Percentiles rank a stretch among this genome's conserved stretches.
phyloP scores from a whole-genome alignment of 208 protist genomes.

The Leishmania amazonensis region DNA sequence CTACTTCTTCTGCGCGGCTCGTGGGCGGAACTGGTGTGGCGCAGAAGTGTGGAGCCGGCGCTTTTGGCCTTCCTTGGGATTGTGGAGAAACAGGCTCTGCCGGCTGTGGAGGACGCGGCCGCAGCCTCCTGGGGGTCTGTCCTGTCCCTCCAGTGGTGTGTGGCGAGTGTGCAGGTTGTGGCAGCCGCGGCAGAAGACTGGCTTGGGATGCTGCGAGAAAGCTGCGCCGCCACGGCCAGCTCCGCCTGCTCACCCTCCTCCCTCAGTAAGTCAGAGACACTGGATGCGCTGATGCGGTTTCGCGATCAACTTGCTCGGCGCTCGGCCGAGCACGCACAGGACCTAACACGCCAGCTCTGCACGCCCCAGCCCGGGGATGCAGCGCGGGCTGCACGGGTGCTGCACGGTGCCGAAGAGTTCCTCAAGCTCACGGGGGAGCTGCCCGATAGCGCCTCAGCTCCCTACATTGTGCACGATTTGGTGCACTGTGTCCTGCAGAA shows the following conservation, averaged over 20 bases:
- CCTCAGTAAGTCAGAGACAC: conserved; percentile 10
- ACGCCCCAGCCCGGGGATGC: conserved; percentile 4
- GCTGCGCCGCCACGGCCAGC: background rate
- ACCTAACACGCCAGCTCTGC: conserved; percentile 14
- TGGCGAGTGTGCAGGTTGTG: conserved; percentile 26
- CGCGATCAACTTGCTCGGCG: conserved; percentile 20
- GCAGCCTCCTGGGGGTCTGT: conserved; percentile 21
- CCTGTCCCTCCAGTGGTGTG: conserved; percentile 24
- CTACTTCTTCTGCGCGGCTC: conserved; percentile 25
- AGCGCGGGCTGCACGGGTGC: conserved; percentile 8
- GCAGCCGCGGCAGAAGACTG: conserved; percentile 37
- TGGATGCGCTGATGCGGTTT: conserved; percentile 24
- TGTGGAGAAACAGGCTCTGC: conserved; percentile 18
- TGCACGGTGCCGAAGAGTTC: conserved; percentile 16
- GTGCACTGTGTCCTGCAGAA: conserved; percentile 10
- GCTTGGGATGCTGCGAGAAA: conserved; percentile 36
- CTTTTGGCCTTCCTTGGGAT: conserved; percentile 21
- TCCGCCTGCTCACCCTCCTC: background rate
- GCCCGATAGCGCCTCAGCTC: conserved; percentile 20
- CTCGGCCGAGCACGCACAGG: conserved; percentile 20
- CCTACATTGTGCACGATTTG: conserved; percentile 17
- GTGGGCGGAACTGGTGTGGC: conserved; percentile 20
- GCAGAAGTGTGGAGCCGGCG: conserved; percentile 20
- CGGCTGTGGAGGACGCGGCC: background rate
- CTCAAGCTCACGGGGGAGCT: conserved; percentile 12